phyloP scores from a whole-genome alignment of 208 protist genomes.

The Crithidia sp. region DNA sequence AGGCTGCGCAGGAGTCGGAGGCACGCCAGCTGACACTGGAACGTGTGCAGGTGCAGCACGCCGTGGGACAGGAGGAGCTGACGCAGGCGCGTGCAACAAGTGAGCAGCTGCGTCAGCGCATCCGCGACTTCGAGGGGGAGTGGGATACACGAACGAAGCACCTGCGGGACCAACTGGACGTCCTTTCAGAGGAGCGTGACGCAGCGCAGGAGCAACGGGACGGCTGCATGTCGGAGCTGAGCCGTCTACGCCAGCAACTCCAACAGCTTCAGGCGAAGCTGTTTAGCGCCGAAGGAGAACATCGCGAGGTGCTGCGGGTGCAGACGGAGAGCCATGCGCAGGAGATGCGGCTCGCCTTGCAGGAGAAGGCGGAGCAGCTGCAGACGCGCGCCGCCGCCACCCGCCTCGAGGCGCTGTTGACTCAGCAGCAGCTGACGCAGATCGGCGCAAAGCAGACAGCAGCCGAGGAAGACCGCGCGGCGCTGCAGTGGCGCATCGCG shows the following conservation, averaged over 20 bases:
- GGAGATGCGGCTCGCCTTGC: constrained; percentile 29
- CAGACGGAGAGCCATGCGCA: constrained; percentile 23
- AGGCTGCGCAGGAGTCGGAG: constrained; percentile 26
- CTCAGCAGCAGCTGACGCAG: constrained; percentile 17
- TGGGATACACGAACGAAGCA: constrained; percentile 43
- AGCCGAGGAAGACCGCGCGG: constrained; percentile 31
- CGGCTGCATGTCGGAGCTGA: constrained; percentile 41
- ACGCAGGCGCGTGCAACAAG: constrained; percentile 11
- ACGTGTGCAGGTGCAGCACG: constrained; percentile 25
- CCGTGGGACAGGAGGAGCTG: constrained; percentile 39
- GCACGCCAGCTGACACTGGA: constrained; percentile 21
- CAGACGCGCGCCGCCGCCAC: constrained; percentile 25
- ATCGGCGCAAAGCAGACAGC: constrained; percentile 31
- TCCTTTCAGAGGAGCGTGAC: constrained; percentile 40
- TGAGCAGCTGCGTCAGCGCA: constrained; percentile 34
- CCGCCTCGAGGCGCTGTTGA: constrained; percentile 29
- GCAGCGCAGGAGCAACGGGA: constrained; percentile 44
- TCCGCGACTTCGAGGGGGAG: constrained; percentile 39
- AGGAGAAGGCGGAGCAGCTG: constrained; percentile 47
- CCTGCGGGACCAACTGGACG: constrained; percentile 43
- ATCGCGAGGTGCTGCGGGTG: constrained; percentile 20
- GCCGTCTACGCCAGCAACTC: constrained; percentile 35
- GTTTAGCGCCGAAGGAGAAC: constrained; percentile 10
- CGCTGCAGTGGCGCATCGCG: constrained; percentile 28
- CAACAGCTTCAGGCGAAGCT: constrained; percentile 35